Conservation (phyloP, 2,329 filamentous ascomycete species). For the Calonectria montana region DNA sequence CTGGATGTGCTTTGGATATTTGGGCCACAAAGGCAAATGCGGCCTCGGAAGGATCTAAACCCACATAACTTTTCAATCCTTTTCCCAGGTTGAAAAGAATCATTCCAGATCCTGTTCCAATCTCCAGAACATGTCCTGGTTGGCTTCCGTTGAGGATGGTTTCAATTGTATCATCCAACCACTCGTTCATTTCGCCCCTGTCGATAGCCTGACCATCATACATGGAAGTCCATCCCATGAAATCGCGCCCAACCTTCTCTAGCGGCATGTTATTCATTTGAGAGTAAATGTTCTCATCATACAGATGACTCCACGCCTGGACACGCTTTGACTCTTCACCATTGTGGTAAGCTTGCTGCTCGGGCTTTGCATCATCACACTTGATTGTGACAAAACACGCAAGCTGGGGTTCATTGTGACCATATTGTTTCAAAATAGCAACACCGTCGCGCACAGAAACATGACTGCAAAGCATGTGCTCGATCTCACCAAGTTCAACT, state of each 20-base stretch:
- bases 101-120: background rate
- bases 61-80: background rate
- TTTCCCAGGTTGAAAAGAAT: background rate
- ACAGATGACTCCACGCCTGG: background rate
- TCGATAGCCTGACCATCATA: slow-evolving; percentile 43
- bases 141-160: background rate
- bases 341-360: background rate
- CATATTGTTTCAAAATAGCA: background rate
- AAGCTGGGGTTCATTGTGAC: background rate
- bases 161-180: background rate
- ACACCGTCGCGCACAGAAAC: background rate
- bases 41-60: background rate
- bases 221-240: slow-evolving; percentile 46
- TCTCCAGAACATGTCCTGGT: background rate
- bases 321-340: background rate
- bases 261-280: background rate
- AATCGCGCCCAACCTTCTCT: background rate
- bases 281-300: background rate
- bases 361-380: background rate
- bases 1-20: background rate
- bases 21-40: background rate
- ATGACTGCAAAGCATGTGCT: slow-evolving; percentile 2
- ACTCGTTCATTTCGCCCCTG: slow-evolving; percentile 5
- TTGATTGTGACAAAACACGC: background rate
- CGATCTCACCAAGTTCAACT: slow-evolving; percentile 56